Conservation (phyloP, 306 rosid genomes). For the Castanopsis chinensis region DNA sequence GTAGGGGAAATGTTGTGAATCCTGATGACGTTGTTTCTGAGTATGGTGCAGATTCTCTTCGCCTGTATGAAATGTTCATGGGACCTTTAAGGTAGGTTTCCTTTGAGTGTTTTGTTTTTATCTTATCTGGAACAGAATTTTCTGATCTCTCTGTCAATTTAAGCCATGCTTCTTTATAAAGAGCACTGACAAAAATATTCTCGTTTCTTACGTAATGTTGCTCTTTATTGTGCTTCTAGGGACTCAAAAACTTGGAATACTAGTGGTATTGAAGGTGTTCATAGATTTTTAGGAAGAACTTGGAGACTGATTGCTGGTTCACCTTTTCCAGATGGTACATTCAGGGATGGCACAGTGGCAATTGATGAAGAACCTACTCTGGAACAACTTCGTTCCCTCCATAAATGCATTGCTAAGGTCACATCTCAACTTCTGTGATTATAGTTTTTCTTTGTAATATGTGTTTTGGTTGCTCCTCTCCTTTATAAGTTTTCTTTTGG, state of each 20-base stretch:
- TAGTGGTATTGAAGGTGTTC: conserved; percentile 93
- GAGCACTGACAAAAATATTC: neutral
- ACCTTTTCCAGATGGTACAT: conserved; percentile 77
- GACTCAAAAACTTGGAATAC: conserved; percentile 94
- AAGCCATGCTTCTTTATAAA: neutral
- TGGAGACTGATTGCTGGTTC: conserved; percentile 91
- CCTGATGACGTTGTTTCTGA: conserved; percentile 91
- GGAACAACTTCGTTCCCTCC: conserved; percentile 85
- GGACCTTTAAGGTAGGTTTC: conserved; percentile 84
- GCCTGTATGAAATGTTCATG: conserved; percentile 98
- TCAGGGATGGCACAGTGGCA: conserved; percentile 70
- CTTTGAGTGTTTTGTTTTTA: conserved; percentile 6
- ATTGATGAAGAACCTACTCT: conserved; percentile 73
- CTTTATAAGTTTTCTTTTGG: conserved; percentile 15
- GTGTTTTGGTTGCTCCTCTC: neutral
- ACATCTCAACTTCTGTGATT: conserved; percentile 23
- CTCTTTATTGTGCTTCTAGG: conserved; percentile 36
- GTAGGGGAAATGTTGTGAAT: conserved; percentile 95
- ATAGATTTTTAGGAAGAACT: conserved; percentile 89
- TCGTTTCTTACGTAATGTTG: conserved; percentile 8
- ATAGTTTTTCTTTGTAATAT: neutral
- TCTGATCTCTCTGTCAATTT: neutral
- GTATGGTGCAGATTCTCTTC: conserved; percentile 98
- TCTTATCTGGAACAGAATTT: conserved; percentile 8
- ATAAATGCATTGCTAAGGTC: conserved; percentile 96